Conservation (phyloP, 2,329 filamentous ascomycete species). For the Lachnellula occidentalis region DNA sequence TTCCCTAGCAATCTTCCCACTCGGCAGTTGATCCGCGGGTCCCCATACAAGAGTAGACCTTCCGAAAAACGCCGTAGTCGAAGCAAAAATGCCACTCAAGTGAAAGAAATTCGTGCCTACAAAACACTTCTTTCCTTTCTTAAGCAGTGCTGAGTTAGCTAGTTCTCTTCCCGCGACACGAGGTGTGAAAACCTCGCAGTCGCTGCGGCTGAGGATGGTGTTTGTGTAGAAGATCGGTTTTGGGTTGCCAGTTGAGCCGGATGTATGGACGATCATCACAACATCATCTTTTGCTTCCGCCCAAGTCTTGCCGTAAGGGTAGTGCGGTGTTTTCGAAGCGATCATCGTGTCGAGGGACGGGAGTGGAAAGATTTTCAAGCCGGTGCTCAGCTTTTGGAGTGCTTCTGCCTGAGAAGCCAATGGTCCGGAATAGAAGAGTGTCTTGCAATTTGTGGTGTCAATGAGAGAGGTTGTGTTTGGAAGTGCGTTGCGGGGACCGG, state of each 20-base stretch:
- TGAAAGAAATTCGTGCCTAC: constrained; percentile 16
- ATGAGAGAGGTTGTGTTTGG: constrained; percentile 17
- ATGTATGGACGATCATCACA: constrained; percentile 35
- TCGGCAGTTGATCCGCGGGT: constrained; percentile 4
- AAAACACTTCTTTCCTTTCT: background rate
- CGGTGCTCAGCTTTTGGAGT: background rate
- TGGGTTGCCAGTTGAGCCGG: constrained; percentile 3
- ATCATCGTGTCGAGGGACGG: constrained; percentile 28
- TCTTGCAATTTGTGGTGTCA: constrained; percentile 7
- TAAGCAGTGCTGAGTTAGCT: constrained; percentile 10
- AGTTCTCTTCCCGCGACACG: background rate
- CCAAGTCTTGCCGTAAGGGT: constrained; percentile 32
- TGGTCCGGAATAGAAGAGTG: constrained; percentile 12
- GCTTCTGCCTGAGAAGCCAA: constrained; percentile 3
- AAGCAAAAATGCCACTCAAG: constrained; percentile 11
- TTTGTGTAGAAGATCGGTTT: constrained; percentile 29
- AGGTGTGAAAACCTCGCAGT: background rate
- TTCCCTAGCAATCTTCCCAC: constrained; percentile 12
- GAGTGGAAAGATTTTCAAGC: constrained; percentile 10
- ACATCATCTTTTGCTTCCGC: constrained; percentile 33
- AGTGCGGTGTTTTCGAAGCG: constrained; percentile 13
- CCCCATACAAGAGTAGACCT: constrained; percentile 8
- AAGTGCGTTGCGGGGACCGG: constrained; percentile 17
- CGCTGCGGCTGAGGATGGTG: background rate
- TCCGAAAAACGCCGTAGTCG: background rate